Evolutionary conservation across 176 grass and related monocot genomes (phyloP).

Genomic region (Otatea glauca): DNA sequence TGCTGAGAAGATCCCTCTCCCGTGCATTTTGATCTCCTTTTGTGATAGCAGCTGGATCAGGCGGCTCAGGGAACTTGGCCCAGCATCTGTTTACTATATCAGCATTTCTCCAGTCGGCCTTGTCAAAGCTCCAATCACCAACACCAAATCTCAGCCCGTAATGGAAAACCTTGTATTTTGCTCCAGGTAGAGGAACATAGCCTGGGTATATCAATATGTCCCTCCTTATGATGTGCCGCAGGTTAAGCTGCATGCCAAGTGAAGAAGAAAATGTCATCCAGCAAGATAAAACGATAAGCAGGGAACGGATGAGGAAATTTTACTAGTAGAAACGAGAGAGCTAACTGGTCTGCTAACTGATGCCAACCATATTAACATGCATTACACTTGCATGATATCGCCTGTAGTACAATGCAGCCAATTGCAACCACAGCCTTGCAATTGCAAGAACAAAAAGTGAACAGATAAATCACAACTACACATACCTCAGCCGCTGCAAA

Average conservation of each 20-base stretch:
- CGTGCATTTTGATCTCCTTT: constrained; percentile 49
- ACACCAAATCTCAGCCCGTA: constrained; percentile 91
- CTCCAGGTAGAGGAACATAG: constrained; percentile 72
- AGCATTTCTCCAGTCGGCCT: constrained; percentile 82
- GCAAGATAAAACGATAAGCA: constrained; percentile 2
- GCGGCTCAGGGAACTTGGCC: constrained; percentile 88
- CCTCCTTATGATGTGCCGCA: constrained; percentile 76
- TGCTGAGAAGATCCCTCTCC: constrained; percentile 90
- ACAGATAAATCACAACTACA: constrained; percentile 19
- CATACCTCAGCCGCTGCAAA: constrained; percentile 96
- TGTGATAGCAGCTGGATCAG: constrained; percentile 68
- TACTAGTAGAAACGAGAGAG: constrained; percentile 26
- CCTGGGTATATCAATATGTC: constrained; percentile 97
- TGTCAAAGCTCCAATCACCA: constrained; percentile 96
- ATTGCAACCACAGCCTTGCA: constrained; percentile 25
- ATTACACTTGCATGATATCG: constrained; percentile 7
- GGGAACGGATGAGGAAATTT: constrained; percentile 1
- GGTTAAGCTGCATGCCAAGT: constrained; percentile 68
- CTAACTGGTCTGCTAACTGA: not conserved
- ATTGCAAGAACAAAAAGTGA: constrained; percentile 34
- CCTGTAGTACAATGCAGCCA: not conserved
- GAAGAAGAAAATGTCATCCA: constrained; percentile 31
- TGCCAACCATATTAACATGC: constrained; percentile 14
- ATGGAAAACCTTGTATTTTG: constrained; percentile 85
- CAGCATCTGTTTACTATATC: constrained; percentile 90